Percentiles rank a stretch among this genome's conserved stretches.
phyloP scores from a whole-genome alignment of 768 basidiomycete genomes.

The Leccinum olivaceopallidum region DNA sequence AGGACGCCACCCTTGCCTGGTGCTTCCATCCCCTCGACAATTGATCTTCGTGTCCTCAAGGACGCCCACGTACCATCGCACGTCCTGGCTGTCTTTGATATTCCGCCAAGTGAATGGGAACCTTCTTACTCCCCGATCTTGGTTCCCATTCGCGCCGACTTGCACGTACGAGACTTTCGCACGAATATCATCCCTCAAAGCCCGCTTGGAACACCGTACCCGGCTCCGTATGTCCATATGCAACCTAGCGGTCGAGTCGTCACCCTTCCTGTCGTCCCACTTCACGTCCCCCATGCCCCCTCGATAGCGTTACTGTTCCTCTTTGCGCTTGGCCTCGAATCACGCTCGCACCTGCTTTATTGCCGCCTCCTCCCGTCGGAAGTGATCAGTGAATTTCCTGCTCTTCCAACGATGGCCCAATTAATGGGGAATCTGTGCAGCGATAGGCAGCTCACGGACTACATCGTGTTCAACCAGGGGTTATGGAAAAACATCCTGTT shows the following conservation, averaged over 20 bases:
- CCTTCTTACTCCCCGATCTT: slow-evolving; percentile 41
- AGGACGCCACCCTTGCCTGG: slow-evolving; percentile 25
- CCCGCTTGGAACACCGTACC: slow-evolving; percentile 35
- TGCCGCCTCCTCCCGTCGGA: slow-evolving; percentile 53
- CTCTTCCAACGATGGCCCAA: slow-evolving; percentile 56
- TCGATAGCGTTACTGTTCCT: slow-evolving; percentile 60
- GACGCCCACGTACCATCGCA: slow-evolving; percentile 56
- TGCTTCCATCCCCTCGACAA: slow-evolving; percentile 39
- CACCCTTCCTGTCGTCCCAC: slow-evolving; percentile 52
- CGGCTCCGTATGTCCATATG: slow-evolving; percentile 30
- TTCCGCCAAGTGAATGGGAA: slow-evolving; percentile 30
- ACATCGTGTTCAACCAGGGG: slow-evolving; percentile 50
- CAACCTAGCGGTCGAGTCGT: slow-evolving; percentile 34
- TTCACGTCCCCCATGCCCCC: slow-evolving; percentile 50
- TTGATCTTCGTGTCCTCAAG: slow-evolving; percentile 49
- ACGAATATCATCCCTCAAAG: slow-evolving; percentile 36
- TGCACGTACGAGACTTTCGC: slow-evolving; percentile 43
- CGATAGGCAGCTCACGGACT: slow-evolving; percentile 34
- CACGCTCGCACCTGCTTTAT: slow-evolving; percentile 45
- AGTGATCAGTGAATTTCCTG: slow-evolving; percentile 59
- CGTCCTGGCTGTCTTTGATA: slow-evolving; percentile 48
- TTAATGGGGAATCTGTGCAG: slow-evolving; percentile 45
- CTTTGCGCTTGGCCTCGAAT: slow-evolving; percentile 56
- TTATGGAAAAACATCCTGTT: slow-evolving; percentile 65
- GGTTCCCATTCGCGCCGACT: slow-evolving; percentile 52